Evolutionary conservation across 805 yeast genomes (phyloP).

Genomic region (Saccharomycopsis sp.): DNA sequence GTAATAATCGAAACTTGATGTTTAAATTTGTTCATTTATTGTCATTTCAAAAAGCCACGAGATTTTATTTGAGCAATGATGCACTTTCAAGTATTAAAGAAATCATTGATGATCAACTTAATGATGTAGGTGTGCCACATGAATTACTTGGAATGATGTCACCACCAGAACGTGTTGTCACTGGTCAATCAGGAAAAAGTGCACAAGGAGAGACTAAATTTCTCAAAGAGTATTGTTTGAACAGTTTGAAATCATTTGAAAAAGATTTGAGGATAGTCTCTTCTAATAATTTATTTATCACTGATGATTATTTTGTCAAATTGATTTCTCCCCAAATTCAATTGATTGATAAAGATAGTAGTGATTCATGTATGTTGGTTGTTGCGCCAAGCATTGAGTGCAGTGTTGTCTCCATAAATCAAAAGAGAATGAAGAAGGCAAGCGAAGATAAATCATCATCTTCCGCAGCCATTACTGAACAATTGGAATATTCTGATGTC

Average conservation of each 20-base stretch:
- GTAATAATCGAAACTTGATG: slow-evolving; percentile 54
- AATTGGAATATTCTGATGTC: slow-evolving; percentile 26
- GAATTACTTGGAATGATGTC: background rate
- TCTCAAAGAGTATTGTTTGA: slow-evolving; percentile 22
- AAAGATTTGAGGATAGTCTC: slow-evolving; percentile 40
- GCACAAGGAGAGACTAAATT: background rate
- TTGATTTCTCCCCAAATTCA: slow-evolving; percentile 82
- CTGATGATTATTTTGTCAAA: slow-evolving; percentile 56
- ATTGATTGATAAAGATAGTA: slow-evolving; percentile 43
- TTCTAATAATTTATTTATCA: slow-evolving; percentile 31
- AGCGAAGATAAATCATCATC: slow-evolving; percentile 35
- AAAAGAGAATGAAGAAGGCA: slow-evolving; percentile 29
- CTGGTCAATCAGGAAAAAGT: slow-evolving; percentile 4
- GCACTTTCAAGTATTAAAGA: slow-evolving; percentile 46
- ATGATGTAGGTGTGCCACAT: background rate
- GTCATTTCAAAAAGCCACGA: slow-evolving; percentile 37
- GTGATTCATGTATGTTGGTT: slow-evolving; percentile 57
- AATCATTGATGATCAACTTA: slow-evolving; percentile 30
- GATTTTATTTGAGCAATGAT: slow-evolving; percentile 39
- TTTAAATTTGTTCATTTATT: slow-evolving; percentile 50
- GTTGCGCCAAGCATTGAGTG: slow-evolving; percentile 66
- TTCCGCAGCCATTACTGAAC: no score
- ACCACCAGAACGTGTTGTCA: slow-evolving; percentile 2
- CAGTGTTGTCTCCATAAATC: slow-evolving; percentile 59
- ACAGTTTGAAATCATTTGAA: slow-evolving; percentile 41